Conservation (phyloP, 768 basidiomycete species). For the Crepidotus variabilis region DNA sequence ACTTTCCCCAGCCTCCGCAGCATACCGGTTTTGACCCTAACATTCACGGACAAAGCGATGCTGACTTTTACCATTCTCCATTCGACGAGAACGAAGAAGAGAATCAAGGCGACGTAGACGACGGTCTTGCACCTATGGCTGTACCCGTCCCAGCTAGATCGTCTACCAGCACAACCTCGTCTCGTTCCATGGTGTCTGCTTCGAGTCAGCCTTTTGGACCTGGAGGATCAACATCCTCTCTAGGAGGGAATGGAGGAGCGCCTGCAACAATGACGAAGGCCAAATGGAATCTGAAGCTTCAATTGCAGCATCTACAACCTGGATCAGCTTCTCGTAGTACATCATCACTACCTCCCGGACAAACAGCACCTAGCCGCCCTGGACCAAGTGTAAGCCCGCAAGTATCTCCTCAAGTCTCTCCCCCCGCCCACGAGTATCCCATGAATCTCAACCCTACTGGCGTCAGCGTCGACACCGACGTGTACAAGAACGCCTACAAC, state of each 20-base stretch:
- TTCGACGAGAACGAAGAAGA: slow-evolving; percentile 15
- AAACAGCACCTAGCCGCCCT: not conserved
- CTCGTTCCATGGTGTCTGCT: slow-evolving; percentile 2
- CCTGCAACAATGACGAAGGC: slow-evolving; percentile 15
- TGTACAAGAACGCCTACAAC: slow-evolving; percentile 31
- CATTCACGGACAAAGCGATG: slow-evolving; percentile 4
- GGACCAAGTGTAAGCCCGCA: not conserved
- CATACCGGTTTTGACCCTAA: slow-evolving; percentile 3
- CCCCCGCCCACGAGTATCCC: not conserved
- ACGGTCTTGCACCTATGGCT: not conserved
- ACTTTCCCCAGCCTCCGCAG: not conserved
- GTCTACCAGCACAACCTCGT: slow-evolving; percentile 2
- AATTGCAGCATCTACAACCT: slow-evolving; percentile 4
- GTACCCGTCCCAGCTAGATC: not conserved
- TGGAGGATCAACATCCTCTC: not conserved
- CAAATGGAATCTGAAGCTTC: slow-evolving; percentile 19
- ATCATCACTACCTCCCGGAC: not conserved
- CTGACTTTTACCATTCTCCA: slow-evolving; percentile 7
- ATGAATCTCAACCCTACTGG: slow-evolving; percentile 1
- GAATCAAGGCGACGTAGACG: slow-evolving; percentile 7
- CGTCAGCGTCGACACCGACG: slow-evolving; percentile 24
- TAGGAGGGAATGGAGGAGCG: not conserved
- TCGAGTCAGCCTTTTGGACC: no score
- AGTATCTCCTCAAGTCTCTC: not conserved
- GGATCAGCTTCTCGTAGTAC: not conserved